Conservation (phyloP, 208 protist genomes). For the Acanthamoeba royreba region DNA sequence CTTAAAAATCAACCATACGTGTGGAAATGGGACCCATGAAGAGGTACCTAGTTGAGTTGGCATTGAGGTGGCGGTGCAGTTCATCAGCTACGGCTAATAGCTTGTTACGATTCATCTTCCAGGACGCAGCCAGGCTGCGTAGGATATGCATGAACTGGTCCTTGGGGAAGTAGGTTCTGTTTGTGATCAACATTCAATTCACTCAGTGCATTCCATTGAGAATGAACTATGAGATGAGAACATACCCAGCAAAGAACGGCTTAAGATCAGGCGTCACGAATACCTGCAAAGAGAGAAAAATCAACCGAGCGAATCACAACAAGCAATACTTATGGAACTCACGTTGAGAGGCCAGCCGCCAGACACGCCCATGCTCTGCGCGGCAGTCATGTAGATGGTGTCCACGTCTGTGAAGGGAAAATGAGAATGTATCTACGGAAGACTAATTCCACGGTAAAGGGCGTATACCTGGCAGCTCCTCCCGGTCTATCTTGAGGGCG, state of each 20-base stretch:
- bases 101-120: not conserved
- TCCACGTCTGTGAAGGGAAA: conserved; percentile 52
- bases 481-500: conserved; percentile 67
- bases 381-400: conserved; percentile 58
- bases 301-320: not conserved
- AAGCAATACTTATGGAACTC: not conserved
- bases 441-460: not conserved
- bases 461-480: conserved; percentile 40
- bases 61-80: conserved; percentile 3
- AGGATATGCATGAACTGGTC: conserved; percentile 9
- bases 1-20: not conserved
- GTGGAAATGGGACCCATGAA: not conserved
- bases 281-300: not conserved
- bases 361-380: not conserved
- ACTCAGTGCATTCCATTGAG: not conserved
- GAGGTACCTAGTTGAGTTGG: not conserved
- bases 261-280: conserved; percentile 38
- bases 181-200: not conserved
- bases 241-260: conserved; percentile 43
- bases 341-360: conserved; percentile 59
- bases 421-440: not conserved
- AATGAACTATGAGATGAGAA: not conserved
- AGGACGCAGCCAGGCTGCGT: not conserved
- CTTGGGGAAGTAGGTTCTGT: conserved; percentile 45
- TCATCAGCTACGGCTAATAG: not conserved